These are phyloP conservation scores for Naganishia albida DNA, from an alignment of 1,284 basidiomycete species.

Conservation along the genomic window DNA sequence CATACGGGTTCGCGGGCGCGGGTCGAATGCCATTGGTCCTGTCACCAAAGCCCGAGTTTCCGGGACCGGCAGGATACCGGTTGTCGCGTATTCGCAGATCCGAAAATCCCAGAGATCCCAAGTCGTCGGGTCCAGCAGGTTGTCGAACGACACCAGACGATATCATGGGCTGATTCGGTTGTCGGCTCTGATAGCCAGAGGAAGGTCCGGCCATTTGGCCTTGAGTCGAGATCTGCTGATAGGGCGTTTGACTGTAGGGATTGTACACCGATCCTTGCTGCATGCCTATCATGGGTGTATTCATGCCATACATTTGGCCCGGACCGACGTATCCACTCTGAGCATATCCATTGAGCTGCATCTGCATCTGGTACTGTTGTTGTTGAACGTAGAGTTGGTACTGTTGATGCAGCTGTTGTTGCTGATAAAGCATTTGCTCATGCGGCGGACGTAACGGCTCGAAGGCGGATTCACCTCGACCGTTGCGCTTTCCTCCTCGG, in stretches of 20 bases:
- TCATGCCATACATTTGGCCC: conserved; percentile 1
- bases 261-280: neutral
- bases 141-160: conserved; percentile 6
- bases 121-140: conserved; percentile 21
- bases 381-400: conserved; percentile 22
- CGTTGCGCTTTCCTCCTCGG: conserved; percentile 19
- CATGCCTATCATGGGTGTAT: conserved; percentile 7
- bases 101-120: conserved; percentile 17
- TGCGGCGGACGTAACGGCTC: conserved; percentile 29
- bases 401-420: conserved; percentile 17
- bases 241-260: conserved; percentile 3
- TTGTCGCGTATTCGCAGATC: conserved; percentile 21
- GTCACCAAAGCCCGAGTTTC: neutral
- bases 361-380: conserved; percentile 25
- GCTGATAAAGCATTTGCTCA: conserved; percentile 14
- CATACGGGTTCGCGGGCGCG: neutral
- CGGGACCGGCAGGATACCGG: neutral
- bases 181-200: neutral
- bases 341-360: conserved; percentile 24
- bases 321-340: conserved; percentile 25
- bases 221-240: neutral
- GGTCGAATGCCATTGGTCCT: neutral
- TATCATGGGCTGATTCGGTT: conserved; percentile 2
- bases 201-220: neutral
- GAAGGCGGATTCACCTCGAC: conserved; percentile 26